Conservation (phyloP, 73 alveolate species). For the Durusdinium trenchii region DNA sequence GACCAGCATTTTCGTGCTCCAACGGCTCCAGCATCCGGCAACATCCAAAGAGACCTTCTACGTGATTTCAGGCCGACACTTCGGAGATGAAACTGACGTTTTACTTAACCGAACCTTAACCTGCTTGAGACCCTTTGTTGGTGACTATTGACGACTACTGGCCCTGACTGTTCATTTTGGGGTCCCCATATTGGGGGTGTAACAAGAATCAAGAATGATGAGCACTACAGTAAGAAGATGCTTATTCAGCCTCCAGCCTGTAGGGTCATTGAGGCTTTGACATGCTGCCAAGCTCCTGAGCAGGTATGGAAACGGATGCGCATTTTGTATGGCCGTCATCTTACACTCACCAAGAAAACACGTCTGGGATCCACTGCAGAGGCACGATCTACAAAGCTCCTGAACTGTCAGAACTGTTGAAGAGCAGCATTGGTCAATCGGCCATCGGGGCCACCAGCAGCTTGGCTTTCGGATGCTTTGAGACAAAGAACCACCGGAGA, state of each 20-base stretch:
- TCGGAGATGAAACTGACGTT: too few species aligned
- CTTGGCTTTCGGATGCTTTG: background rate
- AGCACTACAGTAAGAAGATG: background rate
- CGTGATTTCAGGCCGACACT: conserved; percentile 2
- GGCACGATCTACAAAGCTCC: conserved; percentile 51
- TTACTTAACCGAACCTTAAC: too few species aligned
- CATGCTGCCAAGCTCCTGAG: background rate
- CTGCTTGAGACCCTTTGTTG: too few species aligned
- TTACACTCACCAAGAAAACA: background rate
- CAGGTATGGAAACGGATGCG: background rate
- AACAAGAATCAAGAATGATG: background rate
- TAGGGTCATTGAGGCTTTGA: background rate
- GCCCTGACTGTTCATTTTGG: too few species aligned
- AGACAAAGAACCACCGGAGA: background rate
- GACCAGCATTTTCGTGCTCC: conserved; percentile 58
- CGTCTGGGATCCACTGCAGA: background rate
- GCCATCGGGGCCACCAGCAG: background rate
- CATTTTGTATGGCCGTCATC: background rate
- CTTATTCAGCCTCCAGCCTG: background rate
- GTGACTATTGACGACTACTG: too few species aligned
- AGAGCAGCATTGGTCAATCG: conserved; percentile 30
- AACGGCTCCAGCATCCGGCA: conserved; percentile 43
- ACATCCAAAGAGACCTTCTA: conserved; percentile 32
- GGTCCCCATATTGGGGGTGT: background rate
- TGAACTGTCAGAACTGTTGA: conserved; percentile 31